Evolutionary conservation across 2,329 filamentous ascomycete genomes (phyloP).

Genomic region (Ampelomyces quisqualis): DNA sequence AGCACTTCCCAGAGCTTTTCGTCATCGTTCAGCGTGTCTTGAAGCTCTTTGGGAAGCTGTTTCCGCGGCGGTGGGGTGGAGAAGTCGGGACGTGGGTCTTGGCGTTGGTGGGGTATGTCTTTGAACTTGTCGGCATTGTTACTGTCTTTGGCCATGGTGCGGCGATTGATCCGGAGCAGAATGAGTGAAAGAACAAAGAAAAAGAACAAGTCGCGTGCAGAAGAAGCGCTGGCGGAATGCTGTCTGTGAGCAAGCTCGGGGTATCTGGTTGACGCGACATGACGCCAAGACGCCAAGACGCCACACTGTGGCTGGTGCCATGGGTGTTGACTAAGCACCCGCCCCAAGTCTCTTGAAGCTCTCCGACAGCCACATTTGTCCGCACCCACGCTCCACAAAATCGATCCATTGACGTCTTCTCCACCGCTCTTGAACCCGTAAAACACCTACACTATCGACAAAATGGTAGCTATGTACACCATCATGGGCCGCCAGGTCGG

Average conservation of each 20-base stretch:
- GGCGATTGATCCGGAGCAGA: neutral
- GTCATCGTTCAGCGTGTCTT: slow-evolving; percentile 60
- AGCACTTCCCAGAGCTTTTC: slow-evolving; percentile 76
- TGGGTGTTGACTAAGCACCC: slow-evolving; percentile 19
- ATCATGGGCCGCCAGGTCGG: slow-evolving; percentile 56
- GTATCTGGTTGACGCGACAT: too few species aligned
- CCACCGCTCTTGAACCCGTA: slow-evolving; percentile 17
- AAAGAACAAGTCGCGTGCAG: neutral
- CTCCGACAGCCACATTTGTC: too few species aligned
- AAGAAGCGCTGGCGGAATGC: too few species aligned
- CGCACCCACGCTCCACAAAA: too few species aligned
- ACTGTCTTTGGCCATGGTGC: slow-evolving; percentile 44
- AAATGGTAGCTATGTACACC: slow-evolving; percentile 56
- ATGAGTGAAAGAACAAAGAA: neutral
- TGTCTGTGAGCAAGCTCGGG: too few species aligned
- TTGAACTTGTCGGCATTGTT: slow-evolving; percentile 26
- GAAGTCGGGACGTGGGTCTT: slow-evolving; percentile 51
- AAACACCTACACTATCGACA: slow-evolving; percentile 28
- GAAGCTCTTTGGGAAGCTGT: slow-evolving; percentile 56
- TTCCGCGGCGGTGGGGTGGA: slow-evolving; percentile 51
- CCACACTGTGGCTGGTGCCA: slow-evolving; percentile 3
- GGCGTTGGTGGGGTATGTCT: slow-evolving; percentile 46
- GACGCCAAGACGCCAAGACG: too few species aligned
- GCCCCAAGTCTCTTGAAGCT: slow-evolving; percentile 14
- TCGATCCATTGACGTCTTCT: slow-evolving; percentile 38